Evolutionary conservation across 495 filamentous ascomycete genomes (phyloP), one percentile per base, ranked within the genome.

Genomic region (Penicillium nucicola): DNA sequence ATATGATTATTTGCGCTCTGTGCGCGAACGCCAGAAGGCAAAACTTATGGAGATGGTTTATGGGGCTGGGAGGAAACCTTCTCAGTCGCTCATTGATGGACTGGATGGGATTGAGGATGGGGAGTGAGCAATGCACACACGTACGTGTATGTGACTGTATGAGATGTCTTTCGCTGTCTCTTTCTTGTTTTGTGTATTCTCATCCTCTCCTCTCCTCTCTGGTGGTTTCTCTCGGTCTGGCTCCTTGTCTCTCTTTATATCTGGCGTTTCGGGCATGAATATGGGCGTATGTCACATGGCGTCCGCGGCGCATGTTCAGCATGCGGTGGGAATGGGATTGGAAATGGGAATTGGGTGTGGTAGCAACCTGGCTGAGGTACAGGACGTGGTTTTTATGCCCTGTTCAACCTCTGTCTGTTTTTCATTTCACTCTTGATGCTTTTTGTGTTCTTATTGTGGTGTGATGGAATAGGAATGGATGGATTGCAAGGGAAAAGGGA

Each of bases 41-140:
- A 91, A 86, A 71, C 68, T 92, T 55, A 80, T 95, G 81, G 87
- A 92, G 73, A 79, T 85, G 70, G 66, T 91, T 2, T 92, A 87
- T 69, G 87, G 86, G 1, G 73, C 78, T 12, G 79, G 78, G 19
- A 68, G 72, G 42, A 67, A 59, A 42, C 61, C 64, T 0, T 52
- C 58, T 11, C 50, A 52, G 18, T 52, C 70, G 0, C 56, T 72
- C 43, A 48, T 73, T n/a, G 45, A 45, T 34, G 61, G 53, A 10
- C 11, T 58, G 23, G 58, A 62, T 18, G 57, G 52, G 18, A 50
- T 28, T 28, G 25, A 55, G 23, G 58, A 60, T 11, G 50, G 56
- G 6, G 44, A 44, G 39, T 41, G 46, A 40, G 36, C 8, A 18
- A 25, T 13, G 31, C 20, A 3, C 20, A 3, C 20, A 22, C 20